Evolutionary conservation across 495 filamentous ascomycete genomes (phyloP).

Genomic region (Pyrenopolyporus hunteri): DNA sequence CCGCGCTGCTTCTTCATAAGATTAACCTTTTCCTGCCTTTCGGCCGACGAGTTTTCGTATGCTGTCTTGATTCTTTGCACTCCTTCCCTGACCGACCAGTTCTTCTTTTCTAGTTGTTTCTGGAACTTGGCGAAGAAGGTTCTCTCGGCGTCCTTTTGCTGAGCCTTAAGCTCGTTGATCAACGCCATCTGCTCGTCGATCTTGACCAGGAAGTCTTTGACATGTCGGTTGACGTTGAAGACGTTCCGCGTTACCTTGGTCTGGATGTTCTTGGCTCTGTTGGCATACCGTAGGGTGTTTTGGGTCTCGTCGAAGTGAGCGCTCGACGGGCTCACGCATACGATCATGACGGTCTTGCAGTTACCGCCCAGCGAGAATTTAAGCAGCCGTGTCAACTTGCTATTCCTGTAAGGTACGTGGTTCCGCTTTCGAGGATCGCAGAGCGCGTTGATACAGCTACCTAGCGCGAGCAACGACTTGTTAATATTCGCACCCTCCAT

Average conservation of each 20-base stretch:
- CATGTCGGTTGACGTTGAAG: conserved; percentile 98
- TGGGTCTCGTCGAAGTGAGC: conserved; percentile 98
- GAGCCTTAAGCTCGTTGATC: conserved; percentile 91
- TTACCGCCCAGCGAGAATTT: conserved; percentile 98
- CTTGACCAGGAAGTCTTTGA: conserved; percentile 97
- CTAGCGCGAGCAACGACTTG: conserved; percentile 92
- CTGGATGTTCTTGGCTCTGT: conserved; percentile 99
- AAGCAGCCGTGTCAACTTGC: conserved; percentile 91
- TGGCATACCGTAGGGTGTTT: conserved; percentile 96
- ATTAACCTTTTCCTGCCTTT: conserved; percentile 77
- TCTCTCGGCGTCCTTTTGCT: conserved; percentile 89
- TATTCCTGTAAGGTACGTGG: conserved; percentile 97
- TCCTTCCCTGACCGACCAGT: conserved; percentile 77
- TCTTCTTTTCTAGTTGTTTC: conserved; percentile 85
- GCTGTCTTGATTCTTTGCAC: conserved; percentile 79
- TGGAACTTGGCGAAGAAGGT: conserved; percentile 86
- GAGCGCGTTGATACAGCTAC: conserved; percentile 98
- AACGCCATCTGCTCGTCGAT: conserved; percentile 90
- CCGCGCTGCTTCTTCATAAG: conserved; percentile 84
- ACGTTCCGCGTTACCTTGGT: conserved; percentile 98
- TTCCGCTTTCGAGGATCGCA: conserved; percentile 93
- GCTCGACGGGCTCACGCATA: conserved; percentile 96
- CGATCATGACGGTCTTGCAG: conserved; percentile 99
- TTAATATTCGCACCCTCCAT: conserved; percentile 99
- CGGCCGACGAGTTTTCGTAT: conserved; percentile 80